Base-by-base conservation (phyloP, 2,329 filamentous ascomycete species). In the Beauveria caledonica region DNA sequence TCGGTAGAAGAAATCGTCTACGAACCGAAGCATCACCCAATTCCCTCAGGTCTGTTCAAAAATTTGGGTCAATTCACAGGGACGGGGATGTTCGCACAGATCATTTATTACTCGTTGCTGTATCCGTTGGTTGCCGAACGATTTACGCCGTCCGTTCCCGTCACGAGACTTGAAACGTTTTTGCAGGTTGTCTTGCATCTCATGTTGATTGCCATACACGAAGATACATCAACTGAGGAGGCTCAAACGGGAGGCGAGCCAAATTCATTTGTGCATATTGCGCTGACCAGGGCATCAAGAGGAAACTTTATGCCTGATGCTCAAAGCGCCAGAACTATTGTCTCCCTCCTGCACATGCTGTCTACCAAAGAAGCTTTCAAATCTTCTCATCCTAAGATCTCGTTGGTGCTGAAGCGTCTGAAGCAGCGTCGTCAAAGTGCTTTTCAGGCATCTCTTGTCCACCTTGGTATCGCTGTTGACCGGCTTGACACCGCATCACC, bases 141-240 rank as follows among this genome's bases (percentile, higher is more conserved):
- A 52, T 80, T 85, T 29, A 91, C 89, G 1, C 88, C 90, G 0
- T 84, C 80, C 19, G 87, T 97, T 27, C 90, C 91, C 9, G 80
- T 82, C 11, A 96, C 92, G 1, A 85, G 94, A 58, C 82, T 97
- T 9, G 94, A 99, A 74, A 88, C 90, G 0, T 97, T 96, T 73
- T 76, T 97, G 36, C 93, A 97, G 69, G 89, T 97, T 50, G 87
- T 96, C 1, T 76, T 99, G 36, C 94, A 99, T 72, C 79, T 99
- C 11, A 81, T 91, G 4, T 82, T 97, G 45, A 85, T 97, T 55
- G 92, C 92, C 15, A 86, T 96, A 46, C 78, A 89, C 3, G 94
- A 97, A 73, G 94, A 97, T 68, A 80, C 83, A 67, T 78, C 82
- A 15, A 77, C 80, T 60, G 82, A 87, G 62, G 77, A 79, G 39